Conservation (phyloP, 164 flowering plant species). For the Vitis riparia region DNA sequence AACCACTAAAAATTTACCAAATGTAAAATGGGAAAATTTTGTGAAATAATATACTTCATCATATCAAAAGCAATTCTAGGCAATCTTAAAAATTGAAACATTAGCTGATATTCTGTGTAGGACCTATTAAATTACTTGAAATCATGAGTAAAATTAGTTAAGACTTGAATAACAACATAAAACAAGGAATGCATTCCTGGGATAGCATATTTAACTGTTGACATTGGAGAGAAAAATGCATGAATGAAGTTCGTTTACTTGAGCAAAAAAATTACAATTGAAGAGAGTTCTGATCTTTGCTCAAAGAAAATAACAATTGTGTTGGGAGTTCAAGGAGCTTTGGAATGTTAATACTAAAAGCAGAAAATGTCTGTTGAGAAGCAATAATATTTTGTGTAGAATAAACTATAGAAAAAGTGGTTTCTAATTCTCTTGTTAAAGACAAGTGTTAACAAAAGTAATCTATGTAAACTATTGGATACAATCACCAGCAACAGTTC, state of each 20-base stretch:
- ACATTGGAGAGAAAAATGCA: background rate
- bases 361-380: background rate
- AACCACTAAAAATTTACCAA: background rate
- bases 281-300: background rate
- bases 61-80: background rate
- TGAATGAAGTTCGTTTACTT: background rate
- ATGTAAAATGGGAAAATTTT: background rate
- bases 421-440: background rate
- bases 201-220: too few relatives aligned
- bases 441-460: background rate
- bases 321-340: background rate
- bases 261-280: background rate
- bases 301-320: constrained; percentile 1
- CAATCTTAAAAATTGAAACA: too few relatives aligned
- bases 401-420: too few relatives aligned
- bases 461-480: constrained; percentile 37
- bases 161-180: too few relatives aligned
- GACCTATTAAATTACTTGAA: background rate
- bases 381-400: too few relatives aligned
- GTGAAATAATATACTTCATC: background rate
- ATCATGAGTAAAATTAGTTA: too few relatives aligned
- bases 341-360: background rate
- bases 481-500: constrained; percentile 86
- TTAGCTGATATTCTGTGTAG: background rate
- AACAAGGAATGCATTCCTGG: too few relatives aligned